Evolutionary conservation across 176 grass and related monocot species (phyloP).

Genomic region (Puccinellia tenuiflora): DNA sequence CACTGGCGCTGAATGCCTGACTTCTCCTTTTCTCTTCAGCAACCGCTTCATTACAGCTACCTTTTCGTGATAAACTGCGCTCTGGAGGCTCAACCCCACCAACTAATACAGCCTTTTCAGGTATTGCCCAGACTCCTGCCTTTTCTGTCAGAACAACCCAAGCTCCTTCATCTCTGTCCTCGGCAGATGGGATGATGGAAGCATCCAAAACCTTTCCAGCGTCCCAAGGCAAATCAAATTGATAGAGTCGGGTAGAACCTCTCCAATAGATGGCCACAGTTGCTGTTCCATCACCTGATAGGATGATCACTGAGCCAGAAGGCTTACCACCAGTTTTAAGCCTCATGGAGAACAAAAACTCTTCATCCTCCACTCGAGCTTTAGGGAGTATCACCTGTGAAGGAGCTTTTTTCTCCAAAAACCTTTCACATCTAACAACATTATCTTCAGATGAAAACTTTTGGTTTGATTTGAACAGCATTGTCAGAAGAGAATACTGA

Average conservation of each 20-base stretch:
- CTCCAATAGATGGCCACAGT: slow-evolving; percentile 86
- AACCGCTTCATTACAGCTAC: slow-evolving; percentile 81
- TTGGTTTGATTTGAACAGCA: slow-evolving; percentile 67
- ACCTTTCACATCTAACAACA: slow-evolving; percentile 45
- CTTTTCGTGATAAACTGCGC: slow-evolving; percentile 94
- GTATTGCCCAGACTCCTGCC: slow-evolving; percentile 91
- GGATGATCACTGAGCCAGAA: slow-evolving; percentile 81
- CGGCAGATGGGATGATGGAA: slow-evolving; percentile 72
- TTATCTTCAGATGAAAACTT: slow-evolving; percentile 49
- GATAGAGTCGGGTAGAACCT: slow-evolving; percentile 88
- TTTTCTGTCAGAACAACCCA: slow-evolving; percentile 97
- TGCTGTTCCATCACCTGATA: slow-evolving; percentile 95
- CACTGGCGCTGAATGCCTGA: slow-evolving; percentile 44
- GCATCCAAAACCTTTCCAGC: slow-evolving; percentile 92
- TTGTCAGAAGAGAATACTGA: slow-evolving; percentile 90
- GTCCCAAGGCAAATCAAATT: slow-evolving; percentile 97
- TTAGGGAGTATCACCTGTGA: slow-evolving; percentile 93
- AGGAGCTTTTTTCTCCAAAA: slow-evolving; percentile 97
- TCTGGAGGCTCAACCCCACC: slow-evolving; percentile 97
- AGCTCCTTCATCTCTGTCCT: slow-evolving; percentile 80
- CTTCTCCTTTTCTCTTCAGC: slow-evolving; percentile 77
- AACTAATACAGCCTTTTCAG: slow-evolving; percentile 96
- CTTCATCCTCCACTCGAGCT: slow-evolving; percentile 81
- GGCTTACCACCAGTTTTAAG: slow-evolving; percentile 87
- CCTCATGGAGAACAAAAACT: slow-evolving; percentile 75